phyloP scores from a whole-genome alignment of 2,329 filamentous ascomycete genomes.

The Emergomyces pasteurianus region DNA sequence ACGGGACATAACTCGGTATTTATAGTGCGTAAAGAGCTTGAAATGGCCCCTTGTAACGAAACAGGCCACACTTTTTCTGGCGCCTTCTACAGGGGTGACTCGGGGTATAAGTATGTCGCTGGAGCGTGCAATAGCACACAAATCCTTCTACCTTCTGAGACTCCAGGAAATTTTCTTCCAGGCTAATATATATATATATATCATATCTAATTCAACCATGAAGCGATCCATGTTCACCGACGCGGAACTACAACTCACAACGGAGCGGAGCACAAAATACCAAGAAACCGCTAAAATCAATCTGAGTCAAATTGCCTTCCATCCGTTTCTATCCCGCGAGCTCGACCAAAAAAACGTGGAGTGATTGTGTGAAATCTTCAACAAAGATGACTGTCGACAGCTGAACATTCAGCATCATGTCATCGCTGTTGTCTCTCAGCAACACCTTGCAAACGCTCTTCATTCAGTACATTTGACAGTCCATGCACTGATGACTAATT shows the following conservation, averaged over 20 bases:
- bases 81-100: not conserved
- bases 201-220: conserved; percentile 6
- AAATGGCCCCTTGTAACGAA: not conserved
- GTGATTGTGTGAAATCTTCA: conserved; percentile 13
- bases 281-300: conserved; percentile 15
- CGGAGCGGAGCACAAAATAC: conserved; percentile 16
- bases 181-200: too few species aligned
- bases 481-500: too few species aligned
- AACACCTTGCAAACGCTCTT: too few species aligned
- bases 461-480: too few species aligned
- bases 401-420: conserved; percentile 19
- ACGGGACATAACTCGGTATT: not conserved
- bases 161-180: not conserved
- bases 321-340: conserved; percentile 10
- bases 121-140: not conserved
- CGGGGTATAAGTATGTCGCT: not conserved
- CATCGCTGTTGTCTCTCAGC: too few species aligned
- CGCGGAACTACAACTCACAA: conserved; percentile 7
- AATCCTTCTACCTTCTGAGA: not conserved
- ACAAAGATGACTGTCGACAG: conserved; percentile 13
- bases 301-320: conserved; percentile 15
- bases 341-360: conserved; percentile 15
- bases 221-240: conserved; percentile 10
- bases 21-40: not conserved
- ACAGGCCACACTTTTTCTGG: not conserved